These are phyloP conservation scores for Leptodermis oblonga DNA, from an alignment of 257 asterid species.

Conservation along the genomic window DNA sequence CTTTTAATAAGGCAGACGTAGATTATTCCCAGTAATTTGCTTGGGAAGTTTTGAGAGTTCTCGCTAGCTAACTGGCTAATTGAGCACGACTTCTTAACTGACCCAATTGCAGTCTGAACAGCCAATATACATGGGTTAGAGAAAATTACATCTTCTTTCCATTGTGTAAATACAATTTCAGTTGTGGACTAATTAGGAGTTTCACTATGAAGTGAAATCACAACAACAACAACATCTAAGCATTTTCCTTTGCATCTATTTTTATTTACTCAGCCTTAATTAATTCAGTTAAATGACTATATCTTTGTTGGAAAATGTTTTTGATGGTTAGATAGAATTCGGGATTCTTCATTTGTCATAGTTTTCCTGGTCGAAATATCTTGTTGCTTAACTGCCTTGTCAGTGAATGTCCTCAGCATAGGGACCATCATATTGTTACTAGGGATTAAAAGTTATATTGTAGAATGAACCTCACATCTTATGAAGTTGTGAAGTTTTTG, in stretches of 20 bases:
- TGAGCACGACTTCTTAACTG: background rate
- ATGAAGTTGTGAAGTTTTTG: background rate
- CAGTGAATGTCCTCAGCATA: background rate
- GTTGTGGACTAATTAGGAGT: background rate
- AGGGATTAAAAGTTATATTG: background rate
- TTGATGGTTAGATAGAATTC: background rate
- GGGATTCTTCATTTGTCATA: background rate
- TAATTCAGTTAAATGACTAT: no score
- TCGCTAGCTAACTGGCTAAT: background rate
- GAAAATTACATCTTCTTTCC: background rate
- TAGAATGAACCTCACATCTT: background rate
- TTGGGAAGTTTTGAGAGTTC: background rate
- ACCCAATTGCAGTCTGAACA: background rate
- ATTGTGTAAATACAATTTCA: background rate
- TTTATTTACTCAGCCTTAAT: background rate
- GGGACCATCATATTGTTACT: background rate
- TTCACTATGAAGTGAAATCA: background rate
- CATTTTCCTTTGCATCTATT: background rate
- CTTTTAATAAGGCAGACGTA: background rate
- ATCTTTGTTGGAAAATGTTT: background rate
- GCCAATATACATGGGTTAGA: background rate
- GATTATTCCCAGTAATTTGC: background rate
- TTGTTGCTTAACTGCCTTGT: constrained; percentile 1
- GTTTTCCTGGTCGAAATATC: background rate
- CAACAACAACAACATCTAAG: no score